Base-by-base conservation (phyloP, 176 grass and related monocot species). In the Avena sativa region DNA sequence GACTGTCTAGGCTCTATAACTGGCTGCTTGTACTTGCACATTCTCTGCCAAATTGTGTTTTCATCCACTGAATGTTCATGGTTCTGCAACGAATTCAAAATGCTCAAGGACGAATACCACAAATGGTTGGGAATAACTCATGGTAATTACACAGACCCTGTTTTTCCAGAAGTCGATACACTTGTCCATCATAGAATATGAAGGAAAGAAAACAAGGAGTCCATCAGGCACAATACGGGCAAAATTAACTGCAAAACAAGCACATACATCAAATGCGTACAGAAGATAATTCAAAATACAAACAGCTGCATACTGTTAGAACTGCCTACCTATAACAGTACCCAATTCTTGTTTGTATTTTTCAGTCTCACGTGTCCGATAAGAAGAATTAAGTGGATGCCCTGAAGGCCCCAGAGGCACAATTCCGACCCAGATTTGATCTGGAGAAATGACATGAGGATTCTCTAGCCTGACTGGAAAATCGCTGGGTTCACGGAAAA, bases 171-270 rank as follows among this genome's bases (percentile, higher is more conserved):
- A 98, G 16, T 89, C 90, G 50, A 98, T 91, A 86, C 93, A 98
- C 85, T 94, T 89, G 76, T 96, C 89, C 96, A 98, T 96, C 96
- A 98, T 96, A 81, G 93, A 98, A 88, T 98, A 98, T 87, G 96
- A 98, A 76, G 96, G 93, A 59, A 98, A 98, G 84, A 98, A 98
- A 64, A 98, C 90, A 83, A 98, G 96, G 10, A 98, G 88, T 40
- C 96, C 96, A 87, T 98, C 90, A 57, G 96, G 96, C 66, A 98
- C 93, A 66, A 98, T 98, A 77, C 93, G 94, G 49, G 96, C 93
- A 81, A 98, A 98, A 83, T 98, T 96, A 81, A 96, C 93, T 96
- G 87, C 86, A 83, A 90, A 88, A 88, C 47, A 34, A 85, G 46
- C 43, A 83, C 74, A 71, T 23, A 58, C 4, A 55, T 87, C 62